phyloP scores from a whole-genome alignment of 2,329 filamentous ascomycete genomes.

The Cladophialophora bantiana region DNA sequence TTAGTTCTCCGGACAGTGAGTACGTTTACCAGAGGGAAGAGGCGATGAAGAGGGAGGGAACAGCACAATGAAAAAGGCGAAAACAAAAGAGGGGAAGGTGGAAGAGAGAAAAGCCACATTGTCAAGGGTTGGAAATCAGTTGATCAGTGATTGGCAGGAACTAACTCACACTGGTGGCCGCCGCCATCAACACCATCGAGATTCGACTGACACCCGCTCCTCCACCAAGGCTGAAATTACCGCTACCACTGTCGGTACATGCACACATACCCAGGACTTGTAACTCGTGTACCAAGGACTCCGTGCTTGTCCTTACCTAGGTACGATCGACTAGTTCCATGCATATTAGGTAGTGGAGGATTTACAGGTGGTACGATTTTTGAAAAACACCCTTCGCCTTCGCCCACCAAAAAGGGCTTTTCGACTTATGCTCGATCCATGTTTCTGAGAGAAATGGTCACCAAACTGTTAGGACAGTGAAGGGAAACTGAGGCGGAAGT shows the following conservation, averaged over 20 bases:
- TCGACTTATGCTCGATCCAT: too few species aligned
- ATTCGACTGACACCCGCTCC: not conserved
- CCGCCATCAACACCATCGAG: not conserved
- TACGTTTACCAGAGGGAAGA: not conserved
- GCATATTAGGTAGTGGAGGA: not conserved
- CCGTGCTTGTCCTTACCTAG: not conserved
- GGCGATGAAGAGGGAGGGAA: not conserved
- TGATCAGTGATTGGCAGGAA: not conserved
- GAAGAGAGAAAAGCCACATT: not conserved
- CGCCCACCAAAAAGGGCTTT: too few species aligned
- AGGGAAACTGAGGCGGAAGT: not conserved
- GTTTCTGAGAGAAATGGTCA: not conserved
- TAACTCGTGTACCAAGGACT: not conserved
- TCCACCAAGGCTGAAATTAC: conserved; percentile 17
- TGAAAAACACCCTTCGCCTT: not conserved
- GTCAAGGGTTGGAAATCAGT: not conserved
- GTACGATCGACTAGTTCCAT: too few species aligned
- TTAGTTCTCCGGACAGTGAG: not conserved
- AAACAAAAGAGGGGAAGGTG: not conserved
- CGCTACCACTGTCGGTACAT: conserved; percentile 16
- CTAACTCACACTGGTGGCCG: not conserved
- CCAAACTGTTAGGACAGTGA: too few species aligned
- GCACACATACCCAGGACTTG: not conserved
- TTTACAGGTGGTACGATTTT: not conserved
- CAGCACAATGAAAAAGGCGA: not conserved